phyloP scores from a whole-genome alignment of 1,284 basidiomycete species.

The Rhodotorula mucilaginosa region DNA sequence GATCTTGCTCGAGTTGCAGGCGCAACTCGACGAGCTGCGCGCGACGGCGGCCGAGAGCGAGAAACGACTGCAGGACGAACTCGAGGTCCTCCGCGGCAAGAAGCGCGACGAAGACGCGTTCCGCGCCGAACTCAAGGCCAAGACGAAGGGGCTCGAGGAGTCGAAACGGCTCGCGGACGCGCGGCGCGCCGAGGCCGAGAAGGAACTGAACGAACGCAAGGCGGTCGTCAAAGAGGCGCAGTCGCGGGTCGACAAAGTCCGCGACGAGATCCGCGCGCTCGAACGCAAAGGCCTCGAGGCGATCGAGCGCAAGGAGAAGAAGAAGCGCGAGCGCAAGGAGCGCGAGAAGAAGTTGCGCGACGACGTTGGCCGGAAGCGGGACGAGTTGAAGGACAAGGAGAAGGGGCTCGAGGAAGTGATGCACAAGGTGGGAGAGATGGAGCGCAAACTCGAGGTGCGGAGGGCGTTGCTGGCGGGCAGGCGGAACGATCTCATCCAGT shows the following conservation, averaged over 20 bases:
- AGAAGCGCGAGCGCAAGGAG: slow-evolving; percentile 49
- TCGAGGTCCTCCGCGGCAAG: slow-evolving; percentile 69
- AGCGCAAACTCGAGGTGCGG: slow-evolving; percentile 51
- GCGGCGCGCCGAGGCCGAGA: slow-evolving; percentile 77
- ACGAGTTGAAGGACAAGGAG: slow-evolving; percentile 41
- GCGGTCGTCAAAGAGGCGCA: slow-evolving; percentile 63
- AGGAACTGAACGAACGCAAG: slow-evolving; percentile 71
- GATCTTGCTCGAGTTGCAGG: slow-evolving; percentile 67
- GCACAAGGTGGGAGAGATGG: slow-evolving; percentile 67
- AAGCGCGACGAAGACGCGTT: slow-evolving; percentile 80
- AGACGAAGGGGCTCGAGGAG: slow-evolving; percentile 82
- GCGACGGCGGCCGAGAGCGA: slow-evolving; percentile 56
- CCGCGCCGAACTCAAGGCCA: slow-evolving; percentile 71
- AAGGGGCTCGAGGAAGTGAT: slow-evolving; percentile 61
- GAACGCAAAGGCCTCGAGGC: slow-evolving; percentile 52
- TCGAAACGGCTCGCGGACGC: slow-evolving; percentile 77
- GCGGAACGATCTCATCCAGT: slow-evolving; percentile 31
- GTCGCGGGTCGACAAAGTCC: slow-evolving; percentile 64
- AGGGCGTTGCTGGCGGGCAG: slow-evolving; percentile 35
- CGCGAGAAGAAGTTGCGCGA: slow-evolving; percentile 45
- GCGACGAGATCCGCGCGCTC: slow-evolving; percentile 65
- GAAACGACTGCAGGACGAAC: slow-evolving; percentile 64
- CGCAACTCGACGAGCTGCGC: slow-evolving; percentile 72
- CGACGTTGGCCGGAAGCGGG: slow-evolving; percentile 47
- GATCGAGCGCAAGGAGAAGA: slow-evolving; percentile 58